Evolutionary conservation across 495 filamentous ascomycete genomes (phyloP), one percentile per base, ranked within the genome.

Genomic region (Hyaloscypha variabilis): DNA sequence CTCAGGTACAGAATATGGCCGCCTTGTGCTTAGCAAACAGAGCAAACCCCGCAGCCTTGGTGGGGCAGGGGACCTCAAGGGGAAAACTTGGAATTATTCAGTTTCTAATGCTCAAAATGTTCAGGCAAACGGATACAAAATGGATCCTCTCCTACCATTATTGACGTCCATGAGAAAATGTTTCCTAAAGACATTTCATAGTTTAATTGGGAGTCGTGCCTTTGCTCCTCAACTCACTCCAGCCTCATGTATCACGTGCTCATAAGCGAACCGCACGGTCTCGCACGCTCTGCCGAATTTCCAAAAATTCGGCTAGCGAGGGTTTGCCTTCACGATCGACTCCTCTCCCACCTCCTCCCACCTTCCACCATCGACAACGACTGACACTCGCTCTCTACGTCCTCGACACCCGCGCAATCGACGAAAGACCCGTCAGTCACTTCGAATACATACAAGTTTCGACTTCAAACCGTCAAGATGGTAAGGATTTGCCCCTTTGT

Each of bases 401-500:
- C 71, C 30, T 63, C 63, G 63, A 66, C 13, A 63, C 49, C 46
- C 17, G 10, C 49, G 34, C 76, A 80, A 77, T 69, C 74, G 78
- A 76, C 74, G 67, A 69, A 70, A 73, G 63, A 75, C 80, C 81
- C 77, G 81, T 78, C 69, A 77, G 75, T 77, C 69, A 69, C 73
- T 69, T 66, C 66, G 75, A 73, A 65, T 72, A 70, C 57, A 74
- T 61, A 72, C 58, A 71, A 59, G 62, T 59, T 26, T 60, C 53
- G 24, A 63, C 63, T 65, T 71, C 67, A 76, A 79, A 79, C 76
- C 79, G 75, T 78, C 81, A 86, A 83, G 74, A 86, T 86, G 83
- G 83, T 86, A 80, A 86, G 83, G 73, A 56, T 64, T 34, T 60
- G 64, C 60, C 62, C 65, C 60, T 54, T 67, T 42, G 24, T 39